Evolutionary conservation across 2,329 filamentous ascomycete genomes (phyloP).

Genomic region (Colletotrichum musae): DNA sequence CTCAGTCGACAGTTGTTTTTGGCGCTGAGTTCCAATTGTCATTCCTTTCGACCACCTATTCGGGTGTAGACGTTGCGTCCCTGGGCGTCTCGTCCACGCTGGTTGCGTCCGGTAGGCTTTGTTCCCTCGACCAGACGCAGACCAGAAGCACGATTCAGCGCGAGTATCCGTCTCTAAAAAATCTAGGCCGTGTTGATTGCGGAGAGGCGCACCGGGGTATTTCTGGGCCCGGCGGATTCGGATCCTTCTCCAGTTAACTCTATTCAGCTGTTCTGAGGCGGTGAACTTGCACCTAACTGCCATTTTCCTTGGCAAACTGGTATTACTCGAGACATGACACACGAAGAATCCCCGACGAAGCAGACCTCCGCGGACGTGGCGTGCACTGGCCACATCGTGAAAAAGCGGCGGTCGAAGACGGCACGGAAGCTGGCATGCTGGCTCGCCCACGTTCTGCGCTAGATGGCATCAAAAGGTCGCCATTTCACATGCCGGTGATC

Average conservation of each 20-base stretch:
- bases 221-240: slow-evolving; percentile 6
- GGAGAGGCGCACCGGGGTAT: slow-evolving; percentile 13
- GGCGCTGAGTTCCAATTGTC: too few relatives aligned
- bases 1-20: too few relatives aligned
- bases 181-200: not conserved
- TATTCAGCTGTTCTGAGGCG: slow-evolving; percentile 1
- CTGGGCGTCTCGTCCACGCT: not conserved
- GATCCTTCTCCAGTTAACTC: slow-evolving; percentile 10
- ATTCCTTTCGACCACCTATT: too few relatives aligned
- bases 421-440: not conserved
- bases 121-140: not conserved
- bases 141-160: not conserved
- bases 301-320: not conserved
- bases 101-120: not conserved
- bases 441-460: not conserved
- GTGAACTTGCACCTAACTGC: not conserved
- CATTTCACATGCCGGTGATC: slow-evolving; percentile 30
- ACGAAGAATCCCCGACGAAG: not conserved
- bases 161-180: not conserved
- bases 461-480: not conserved
- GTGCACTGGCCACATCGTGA: not conserved
- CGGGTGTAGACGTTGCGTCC: too few relatives aligned
- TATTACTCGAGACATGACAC: not conserved
- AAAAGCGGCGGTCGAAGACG: not conserved
- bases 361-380: not conserved